Evolutionary conservation across 129 eudicot species (phyloP), one percentile per base, ranked within the genome.

Genomic region (Oenanthe sinensis): DNA sequence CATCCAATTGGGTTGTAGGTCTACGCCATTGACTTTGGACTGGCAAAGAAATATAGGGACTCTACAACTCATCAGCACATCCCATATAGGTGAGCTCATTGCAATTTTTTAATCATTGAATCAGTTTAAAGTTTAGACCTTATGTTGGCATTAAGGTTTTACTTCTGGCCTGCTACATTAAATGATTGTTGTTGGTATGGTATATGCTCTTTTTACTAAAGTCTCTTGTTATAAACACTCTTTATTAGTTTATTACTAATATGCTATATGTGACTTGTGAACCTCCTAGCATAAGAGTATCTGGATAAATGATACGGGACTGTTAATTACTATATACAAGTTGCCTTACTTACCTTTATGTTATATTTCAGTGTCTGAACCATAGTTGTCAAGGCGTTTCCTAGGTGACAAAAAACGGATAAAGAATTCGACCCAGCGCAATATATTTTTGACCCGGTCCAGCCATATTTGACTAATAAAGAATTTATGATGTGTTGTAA

Each of bases 1-100:
- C 9, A 10, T 55, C 22, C 11, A 15, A 20, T 16, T 60, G 2
- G 26, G 16, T 19, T 83, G 68, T 75, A 95, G 99, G 99, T 95
- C 58, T 95, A 95, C 77, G 87, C 86, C 75, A 95, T 95, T 80
- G 99, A 95, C 78, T 95, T 95, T 85, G 99, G 99, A 81, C 90
- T 95, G 81, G 99, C 99, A 45, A 95, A 95, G 92, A 95, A 92
- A 87, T 95, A 91, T 84, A 90, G 96, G 82, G 99, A 95, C 87
- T 90, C 97, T 67, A 72, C 96, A 54, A 95, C 93, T 33, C 99
- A 95, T 86, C 90, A 86, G 77, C 98, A 95, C 79, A 95, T 95
- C 78, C 99, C 99, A 52, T 95, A 95, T 65, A 95, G 99, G 99
- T 92, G 71, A 82, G 87, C 42, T 48, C 28, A 12, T 67, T 55